These are phyloP conservation scores for Orobanche coerulescens DNA, from an alignment of 257 asterid genomes.

Conservation along the genomic window DNA sequence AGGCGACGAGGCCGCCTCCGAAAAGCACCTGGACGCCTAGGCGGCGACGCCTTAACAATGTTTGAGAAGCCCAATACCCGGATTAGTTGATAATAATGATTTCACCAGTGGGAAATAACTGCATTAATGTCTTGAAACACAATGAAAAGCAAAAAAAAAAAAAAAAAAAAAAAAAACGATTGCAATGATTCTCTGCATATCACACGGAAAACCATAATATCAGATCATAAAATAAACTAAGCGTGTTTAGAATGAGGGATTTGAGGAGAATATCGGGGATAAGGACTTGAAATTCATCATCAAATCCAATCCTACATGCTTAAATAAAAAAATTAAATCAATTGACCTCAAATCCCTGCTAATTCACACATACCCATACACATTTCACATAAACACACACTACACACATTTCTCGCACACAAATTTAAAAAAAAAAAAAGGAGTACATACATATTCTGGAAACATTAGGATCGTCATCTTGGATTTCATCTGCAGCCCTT, in stretches of 20 bases:
- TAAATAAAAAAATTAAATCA: too few relatives aligned
- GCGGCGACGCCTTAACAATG: too few relatives aligned
- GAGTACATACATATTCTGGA: conserved; percentile 66
- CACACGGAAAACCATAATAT: neutral
- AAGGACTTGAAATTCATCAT: too few relatives aligned
- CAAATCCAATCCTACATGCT: too few relatives aligned
- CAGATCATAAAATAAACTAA: neutral
- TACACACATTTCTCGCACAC: neutral
- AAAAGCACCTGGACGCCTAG: too few relatives aligned
- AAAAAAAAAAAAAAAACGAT: neutral
- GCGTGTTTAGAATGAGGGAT: too few relatives aligned
- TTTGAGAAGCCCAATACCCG: conserved; percentile 8
- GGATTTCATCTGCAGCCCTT: conserved; percentile 95
- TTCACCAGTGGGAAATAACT: neutral
- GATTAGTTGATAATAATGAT: neutral
- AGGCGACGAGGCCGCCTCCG: too few relatives aligned
- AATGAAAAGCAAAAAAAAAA: conserved; percentile 8
- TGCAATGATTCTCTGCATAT: neutral
- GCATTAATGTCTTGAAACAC: neutral
- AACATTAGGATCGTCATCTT: conserved; percentile 74
- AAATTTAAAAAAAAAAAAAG: neutral
- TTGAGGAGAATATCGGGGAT: too few relatives aligned
- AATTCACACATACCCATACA: too few relatives aligned
- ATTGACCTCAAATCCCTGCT: too few relatives aligned
- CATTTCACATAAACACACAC: neutral